Evolutionary conservation across 257 asterid species (phyloP).

Genomic region (Jasminum sambac): DNA sequence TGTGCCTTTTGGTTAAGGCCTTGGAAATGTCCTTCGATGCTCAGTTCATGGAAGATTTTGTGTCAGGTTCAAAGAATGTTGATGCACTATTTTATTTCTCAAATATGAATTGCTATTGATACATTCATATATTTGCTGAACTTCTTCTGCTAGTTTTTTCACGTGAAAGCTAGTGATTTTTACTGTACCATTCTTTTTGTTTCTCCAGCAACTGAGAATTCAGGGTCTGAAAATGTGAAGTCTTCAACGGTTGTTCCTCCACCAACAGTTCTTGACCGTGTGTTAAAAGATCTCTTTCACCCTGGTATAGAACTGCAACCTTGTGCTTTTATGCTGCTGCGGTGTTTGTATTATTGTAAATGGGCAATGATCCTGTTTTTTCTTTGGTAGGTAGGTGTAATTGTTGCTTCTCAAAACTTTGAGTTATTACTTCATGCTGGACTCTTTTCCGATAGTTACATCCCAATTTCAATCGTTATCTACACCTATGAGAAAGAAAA

Average conservation of each 20-base stretch:
- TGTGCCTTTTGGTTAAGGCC: constrained; percentile 66
- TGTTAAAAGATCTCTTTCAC: constrained; percentile 83
- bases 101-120: constrained; percentile 15
- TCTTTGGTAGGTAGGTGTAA: constrained; percentile 1
- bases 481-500: background rate
- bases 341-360: constrained; percentile 17
- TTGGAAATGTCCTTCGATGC: constrained; percentile 68
- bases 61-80: constrained; percentile 58
- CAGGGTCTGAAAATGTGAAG: constrained; percentile 65
- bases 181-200: constrained; percentile 13
- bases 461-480: background rate
- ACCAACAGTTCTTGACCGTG: constrained; percentile 93
- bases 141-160: background rate
- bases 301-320: constrained; percentile 45
- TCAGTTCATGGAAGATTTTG: constrained; percentile 80
- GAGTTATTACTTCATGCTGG: background rate
- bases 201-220: constrained; percentile 45
- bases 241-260: constrained; percentile 84
- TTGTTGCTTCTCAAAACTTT: constrained; percentile 20
- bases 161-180: constrained; percentile 5
- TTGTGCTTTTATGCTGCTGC: constrained; percentile 16
- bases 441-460: constrained; percentile 3
- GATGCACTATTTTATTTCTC: constrained; percentile 18
- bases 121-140: constrained; percentile 8
- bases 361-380: constrained; percentile 10